Base-by-base conservation (phyloP, 2,329 filamentous ascomycete species). In the Drechslera avenae region DNA sequence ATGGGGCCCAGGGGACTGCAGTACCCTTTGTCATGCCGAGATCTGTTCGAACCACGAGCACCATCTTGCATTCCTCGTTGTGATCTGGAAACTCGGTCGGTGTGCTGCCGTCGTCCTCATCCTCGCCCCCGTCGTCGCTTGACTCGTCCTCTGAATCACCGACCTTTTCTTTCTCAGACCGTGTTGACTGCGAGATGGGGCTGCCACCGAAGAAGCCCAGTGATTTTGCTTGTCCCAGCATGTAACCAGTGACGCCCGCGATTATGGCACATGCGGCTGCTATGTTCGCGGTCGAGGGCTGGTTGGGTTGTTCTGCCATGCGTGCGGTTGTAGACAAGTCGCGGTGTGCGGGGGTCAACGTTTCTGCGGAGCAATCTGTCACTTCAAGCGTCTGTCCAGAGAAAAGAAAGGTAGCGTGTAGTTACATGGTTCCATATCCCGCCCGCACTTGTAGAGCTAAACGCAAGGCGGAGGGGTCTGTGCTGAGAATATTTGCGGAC, bases 1-100 rank as follows among this genome's bases (percentile, higher is more conserved):
- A 13, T 21, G 40, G 16, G 17, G 18, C 9, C 26, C 9, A 19
- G 21, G 30, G 37, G 8, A 13, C 30, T 7, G 28, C 26, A 36
- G 34, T 79, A 94, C 93, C 93, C 78, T 96, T 97, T 8, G 89
- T 94, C 94, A 99, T 99, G 65, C 93, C 93, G 66, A 99, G 76
- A 77, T 99, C 94, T 14, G 91, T 96, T 69, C 94, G 80, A 47
- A 97, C 93, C 3, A 96, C 90, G 28, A 99, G 79, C 12, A 97
- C 90, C 50, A 97, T 80, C 78, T 97, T 97, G 79, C 93, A 96
- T 74, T 97, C 92, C 75, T 97, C 92, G 18, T 78, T 81, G 37
- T 74, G 78, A 16, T 64, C 73, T 10, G 70, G 72, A 54, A 83
- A 85, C 7, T 74, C 69, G 68, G 71, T 55, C 68, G 67, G 73